phyloP scores from a whole-genome alignment of 129 eudicot genomes.

The Calendula officinalis region DNA sequence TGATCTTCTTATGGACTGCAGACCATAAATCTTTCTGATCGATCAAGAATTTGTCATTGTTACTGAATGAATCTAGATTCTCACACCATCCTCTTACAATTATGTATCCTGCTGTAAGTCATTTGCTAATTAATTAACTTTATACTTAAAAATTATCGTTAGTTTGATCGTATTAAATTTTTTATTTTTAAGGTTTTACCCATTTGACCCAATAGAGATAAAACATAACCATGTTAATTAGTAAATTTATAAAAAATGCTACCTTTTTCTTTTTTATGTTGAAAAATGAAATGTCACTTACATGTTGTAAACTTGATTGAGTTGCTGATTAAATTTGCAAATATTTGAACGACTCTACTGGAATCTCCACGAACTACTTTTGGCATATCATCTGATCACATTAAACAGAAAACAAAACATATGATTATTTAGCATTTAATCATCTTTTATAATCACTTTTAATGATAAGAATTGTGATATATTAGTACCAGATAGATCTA shows the following conservation, averaged over 20 bases:
- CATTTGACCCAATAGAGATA: too few species aligned
- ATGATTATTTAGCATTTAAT: not conserved
- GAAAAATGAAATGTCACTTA: conserved; percentile 34
- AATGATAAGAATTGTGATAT: not conserved
- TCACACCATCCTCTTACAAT: conserved; percentile 93
- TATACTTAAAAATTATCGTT: not conserved
- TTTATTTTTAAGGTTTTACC: too few species aligned
- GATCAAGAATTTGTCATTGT: conserved; percentile 26
- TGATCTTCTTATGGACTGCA: conserved; percentile 40
- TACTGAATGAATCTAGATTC: conserved; percentile 32
- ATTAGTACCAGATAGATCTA: conserved; percentile 80
- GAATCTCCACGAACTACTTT: conserved; percentile 81
- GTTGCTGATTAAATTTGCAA: conserved; percentile 94
- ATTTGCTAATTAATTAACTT: conserved; percentile 20
- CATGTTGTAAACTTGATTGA: conserved; percentile 93
- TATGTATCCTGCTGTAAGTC: conserved; percentile 77
- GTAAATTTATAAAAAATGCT: too few species aligned
- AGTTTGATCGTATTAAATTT: conserved; percentile 6
- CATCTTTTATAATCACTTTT: not conserved
- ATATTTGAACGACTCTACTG: conserved; percentile 86
- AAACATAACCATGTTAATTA: too few species aligned
- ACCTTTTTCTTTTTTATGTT: conserved; percentile 4
- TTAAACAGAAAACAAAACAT: conserved; percentile 14
- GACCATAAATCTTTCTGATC: conserved; percentile 44
- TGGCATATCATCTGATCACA: conserved; percentile 79